Evolutionary conservation across 257 asterid genomes (phyloP).

Genomic region (Capsicum pubescens): DNA sequence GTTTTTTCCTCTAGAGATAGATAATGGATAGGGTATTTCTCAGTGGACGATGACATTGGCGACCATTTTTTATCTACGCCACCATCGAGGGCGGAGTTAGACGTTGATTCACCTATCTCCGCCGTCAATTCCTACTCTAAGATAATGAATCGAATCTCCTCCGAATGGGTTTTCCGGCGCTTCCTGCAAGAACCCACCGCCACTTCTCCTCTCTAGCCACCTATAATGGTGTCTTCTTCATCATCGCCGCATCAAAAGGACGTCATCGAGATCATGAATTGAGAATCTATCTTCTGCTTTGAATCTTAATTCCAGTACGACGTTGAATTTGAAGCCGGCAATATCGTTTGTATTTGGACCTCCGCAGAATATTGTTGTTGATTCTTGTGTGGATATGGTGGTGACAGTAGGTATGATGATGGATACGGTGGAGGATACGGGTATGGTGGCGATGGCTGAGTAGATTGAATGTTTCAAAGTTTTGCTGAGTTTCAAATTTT

Average conservation of each 20-base stretch:
- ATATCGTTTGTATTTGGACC: conserved; percentile 30
- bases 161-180: conserved; percentile 90
- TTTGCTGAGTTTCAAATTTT: too few relatives aligned
- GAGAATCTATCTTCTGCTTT: not conserved
- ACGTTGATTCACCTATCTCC: conserved; percentile 41
- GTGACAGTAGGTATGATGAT: too few relatives aligned
- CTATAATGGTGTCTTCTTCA: conserved; percentile 36
- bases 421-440: too few relatives aligned
- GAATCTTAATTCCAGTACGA: not conserved
- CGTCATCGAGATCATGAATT: conserved; percentile 44
- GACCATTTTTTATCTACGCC: conserved; percentile 73
- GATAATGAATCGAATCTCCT: conserved; percentile 76
- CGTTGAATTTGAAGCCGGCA: conserved; percentile 25
- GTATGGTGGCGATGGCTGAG: too few relatives aligned
- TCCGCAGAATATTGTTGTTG: conserved; percentile 47
- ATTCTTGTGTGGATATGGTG: conserved; percentile 34
- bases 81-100: conserved; percentile 45
- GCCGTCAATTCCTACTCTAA: conserved; percentile 46
- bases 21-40: conserved; percentile 71
- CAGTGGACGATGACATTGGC: conserved; percentile 66
- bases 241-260: conserved; percentile 35
- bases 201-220: conserved; percentile 33
- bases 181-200: conserved; percentile 76
- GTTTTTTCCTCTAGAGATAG: not conserved
- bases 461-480: too few relatives aligned